Base-by-base conservation (phyloP, 2,329 filamentous ascomycete genomes). In the Stagonosporopsis vannaccii region DNA sequence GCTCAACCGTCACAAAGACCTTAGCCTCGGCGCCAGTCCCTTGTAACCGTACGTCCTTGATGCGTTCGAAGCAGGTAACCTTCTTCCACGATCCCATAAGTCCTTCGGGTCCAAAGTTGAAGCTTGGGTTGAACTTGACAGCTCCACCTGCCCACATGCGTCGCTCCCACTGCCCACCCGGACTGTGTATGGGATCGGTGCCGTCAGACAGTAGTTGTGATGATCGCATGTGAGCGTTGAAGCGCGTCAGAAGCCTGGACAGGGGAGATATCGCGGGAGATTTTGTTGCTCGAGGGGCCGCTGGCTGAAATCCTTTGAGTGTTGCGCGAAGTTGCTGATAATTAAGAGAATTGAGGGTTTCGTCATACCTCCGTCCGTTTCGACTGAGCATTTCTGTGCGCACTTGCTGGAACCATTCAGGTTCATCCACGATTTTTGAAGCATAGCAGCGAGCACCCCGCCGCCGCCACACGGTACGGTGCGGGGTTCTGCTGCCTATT, bases 131-230 rank as follows among this genome's bases (percentile, higher is more conserved):
- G 12, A 90, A 90, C 1, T 71, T 71, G 8, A 97, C 76, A 36
- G 83, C 82, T 0, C 94, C 95, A 28, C 93, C 92, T 13, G 91
- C 91, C 95, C 95, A 99, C 79, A 99, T 86, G 17, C 95, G 87
- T 20, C 90, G 85, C 46, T 82, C 82, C 72, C 90, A 97, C 1
- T 87, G 87, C 4, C 73, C 72, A 1, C 89, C 91, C 0, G 94
- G 94, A 22, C 82, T 87, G 71, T 97, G 92, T 49, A 89, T 81
- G 4, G 85, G 80, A 73, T 98, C 94, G 1, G 93, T 96, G 54
- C 95, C 94, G 78, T 99, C 95, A 1, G 86, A 80, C 17, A 92
- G 83, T 39, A 98, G 84, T 30, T 80, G 66, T 7, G 83, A 84
- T 13, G 85, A 79, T 0, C 84, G 80, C 17, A 89, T 79, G 60